A percentile compares a stretch with the other conserved stretches of the same genome.
These are phyloP conservation scores for Tylopilus rubrobrunneus DNA, from an alignment of 768 basidiomycete genomes.

Conservation along the genomic window DNA sequence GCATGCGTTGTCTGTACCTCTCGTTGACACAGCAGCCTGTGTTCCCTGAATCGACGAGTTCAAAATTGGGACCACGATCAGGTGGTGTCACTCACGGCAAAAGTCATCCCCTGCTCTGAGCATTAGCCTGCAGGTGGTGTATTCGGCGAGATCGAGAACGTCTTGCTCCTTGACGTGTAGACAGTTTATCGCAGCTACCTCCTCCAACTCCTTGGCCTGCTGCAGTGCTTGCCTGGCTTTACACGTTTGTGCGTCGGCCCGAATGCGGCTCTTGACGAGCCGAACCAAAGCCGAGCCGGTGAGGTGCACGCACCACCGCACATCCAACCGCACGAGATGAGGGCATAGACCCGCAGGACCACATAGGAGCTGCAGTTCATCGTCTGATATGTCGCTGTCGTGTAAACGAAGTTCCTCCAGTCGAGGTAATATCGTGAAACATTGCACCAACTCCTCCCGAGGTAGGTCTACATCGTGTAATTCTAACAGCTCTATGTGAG, in stretches of 20 bases:
- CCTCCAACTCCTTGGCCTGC: slow-evolving; percentile 33
- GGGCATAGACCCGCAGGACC: slow-evolving; percentile 44
- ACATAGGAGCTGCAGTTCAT: slow-evolving; percentile 36
- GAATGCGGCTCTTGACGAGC: slow-evolving; percentile 41
- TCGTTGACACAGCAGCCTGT: slow-evolving; percentile 53
- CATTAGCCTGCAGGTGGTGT: slow-evolving; percentile 46
- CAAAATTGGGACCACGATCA: background rate
- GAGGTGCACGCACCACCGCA: slow-evolving; percentile 58
- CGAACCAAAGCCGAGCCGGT: slow-evolving; percentile 48
- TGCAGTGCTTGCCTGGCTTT: slow-evolving; percentile 2
- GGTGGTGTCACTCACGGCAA: slow-evolving; percentile 44
- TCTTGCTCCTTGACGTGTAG: slow-evolving; percentile 52
- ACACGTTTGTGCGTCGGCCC: background rate
- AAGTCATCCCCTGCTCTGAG: slow-evolving; percentile 41
- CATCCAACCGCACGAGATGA: slow-evolving; percentile 43
- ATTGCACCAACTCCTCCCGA: slow-evolving; percentile 33
- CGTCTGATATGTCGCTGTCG: slow-evolving; percentile 54
- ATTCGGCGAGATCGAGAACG: slow-evolving; percentile 45
- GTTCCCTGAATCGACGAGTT: slow-evolving; percentile 29
- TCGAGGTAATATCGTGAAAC: slow-evolving; percentile 34
- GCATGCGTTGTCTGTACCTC: slow-evolving; percentile 51
- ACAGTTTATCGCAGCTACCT: slow-evolving; percentile 54
- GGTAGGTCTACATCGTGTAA: slow-evolving; percentile 47
- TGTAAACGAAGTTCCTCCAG: slow-evolving; percentile 52
- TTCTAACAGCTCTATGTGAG: slow-evolving; percentile 41